phyloP scores from a whole-genome alignment of 495 filamentous ascomycete genomes.

The Echria macrotheca region DNA sequence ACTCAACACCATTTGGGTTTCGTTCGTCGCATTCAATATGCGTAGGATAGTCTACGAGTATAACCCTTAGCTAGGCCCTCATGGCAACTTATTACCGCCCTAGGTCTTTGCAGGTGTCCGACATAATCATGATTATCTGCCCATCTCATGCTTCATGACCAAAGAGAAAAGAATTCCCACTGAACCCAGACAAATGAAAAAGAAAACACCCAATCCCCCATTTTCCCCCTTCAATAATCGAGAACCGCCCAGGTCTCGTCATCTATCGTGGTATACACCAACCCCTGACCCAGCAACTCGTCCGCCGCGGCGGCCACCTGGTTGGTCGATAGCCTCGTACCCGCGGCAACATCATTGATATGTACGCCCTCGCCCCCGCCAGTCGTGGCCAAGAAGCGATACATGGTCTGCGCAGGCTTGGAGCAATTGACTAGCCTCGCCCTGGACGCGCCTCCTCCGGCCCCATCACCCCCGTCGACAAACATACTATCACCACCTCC shows the following conservation, averaged over 20 bases:
- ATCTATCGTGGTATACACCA: constrained; percentile 88
- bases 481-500: constrained; percentile 49
- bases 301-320: constrained; percentile 73
- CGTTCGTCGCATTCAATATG: constrained; percentile 8
- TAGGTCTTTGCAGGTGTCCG: not conserved
- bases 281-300: constrained; percentile 64
- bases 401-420: constrained; percentile 59
- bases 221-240: constrained; percentile 41
- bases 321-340: constrained; percentile 52
- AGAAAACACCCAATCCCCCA: no score
- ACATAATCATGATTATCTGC: not conserved
- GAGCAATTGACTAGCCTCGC: constrained; percentile 47
- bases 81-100: not conserved
- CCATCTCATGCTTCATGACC: not conserved
- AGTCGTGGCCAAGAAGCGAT: constrained; percentile 54
- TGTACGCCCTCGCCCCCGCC: constrained; percentile 78
- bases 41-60: no score
- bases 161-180: not conserved
- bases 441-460: not conserved
- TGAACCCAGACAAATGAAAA: not conserved
- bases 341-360: constrained; percentile 63
- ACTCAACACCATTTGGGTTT: not conserved
- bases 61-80: no score
- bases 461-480: constrained; percentile 28
- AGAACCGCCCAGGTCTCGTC: constrained; percentile 76